A percentile compares a stretch with the other conserved stretches of the same genome.
Evolutionary conservation across 306 rosid species (phyloP).

Genomic region (Corylus heterophylla): DNA sequence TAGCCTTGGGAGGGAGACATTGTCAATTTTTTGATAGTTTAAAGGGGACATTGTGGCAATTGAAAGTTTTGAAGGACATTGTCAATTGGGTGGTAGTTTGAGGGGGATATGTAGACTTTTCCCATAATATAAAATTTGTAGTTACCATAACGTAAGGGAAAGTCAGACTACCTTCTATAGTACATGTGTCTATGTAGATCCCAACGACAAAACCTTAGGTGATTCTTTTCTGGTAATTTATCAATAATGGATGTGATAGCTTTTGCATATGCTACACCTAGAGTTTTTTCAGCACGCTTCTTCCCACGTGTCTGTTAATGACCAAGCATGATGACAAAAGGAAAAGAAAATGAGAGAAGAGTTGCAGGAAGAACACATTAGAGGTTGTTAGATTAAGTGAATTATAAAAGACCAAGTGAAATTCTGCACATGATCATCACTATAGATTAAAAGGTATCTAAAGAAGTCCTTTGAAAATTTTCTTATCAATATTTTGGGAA

Average conservation of each 20-base stretch:
- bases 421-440: not conserved
- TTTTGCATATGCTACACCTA: constrained; percentile 71
- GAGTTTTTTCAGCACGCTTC: constrained; percentile 86
- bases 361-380: constrained; percentile 14
- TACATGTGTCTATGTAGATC: constrained; percentile 64
- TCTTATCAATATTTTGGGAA: not conserved
- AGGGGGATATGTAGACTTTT: too few species aligned
- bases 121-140: constrained; percentile 8
- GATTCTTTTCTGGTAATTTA: constrained; percentile 44
- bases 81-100: too few species aligned
- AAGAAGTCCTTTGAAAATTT: not conserved
- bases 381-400: constrained; percentile 3
- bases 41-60: too few species aligned
- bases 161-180: constrained; percentile 61
- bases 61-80: too few species aligned
- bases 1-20: too few species aligned
- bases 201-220: constrained; percentile 82
- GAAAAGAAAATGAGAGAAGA: not conserved
- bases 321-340: constrained; percentile 16
- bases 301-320: constrained; percentile 70
- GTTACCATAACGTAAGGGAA: constrained; percentile 15
- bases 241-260: constrained; percentile 69
- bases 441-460: not conserved
- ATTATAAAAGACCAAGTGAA: not conserved
- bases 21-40: too few species aligned